Evolutionary conservation across 2,329 filamentous ascomycete genomes (phyloP).

Genomic region (Parastagonospora avenae): DNA sequence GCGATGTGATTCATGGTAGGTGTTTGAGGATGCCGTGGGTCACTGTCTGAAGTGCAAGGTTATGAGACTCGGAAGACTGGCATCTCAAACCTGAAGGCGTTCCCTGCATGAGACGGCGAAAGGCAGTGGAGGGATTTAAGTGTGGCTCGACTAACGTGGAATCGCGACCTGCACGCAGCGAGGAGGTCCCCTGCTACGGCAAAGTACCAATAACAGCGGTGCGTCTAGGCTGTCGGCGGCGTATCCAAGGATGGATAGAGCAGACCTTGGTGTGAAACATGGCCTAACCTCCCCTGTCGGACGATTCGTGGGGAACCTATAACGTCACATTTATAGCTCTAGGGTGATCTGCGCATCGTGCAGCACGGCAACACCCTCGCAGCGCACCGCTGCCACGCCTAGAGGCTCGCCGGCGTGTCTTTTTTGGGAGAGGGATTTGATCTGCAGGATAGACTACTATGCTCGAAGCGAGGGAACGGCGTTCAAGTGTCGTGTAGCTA

Average conservation of each 20-base stretch:
- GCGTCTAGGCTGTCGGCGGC: constrained; percentile 46
- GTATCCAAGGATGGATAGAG: constrained; percentile 37
- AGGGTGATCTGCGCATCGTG: constrained; percentile 35
- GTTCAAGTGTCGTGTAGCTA: constrained; percentile 9
- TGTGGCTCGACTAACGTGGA: constrained; percentile 43
- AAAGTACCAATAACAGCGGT: constrained; percentile 38
- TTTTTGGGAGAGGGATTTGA: constrained; percentile 8
- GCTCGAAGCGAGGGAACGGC: constrained; percentile 5
- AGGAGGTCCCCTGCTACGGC: constrained; percentile 36
- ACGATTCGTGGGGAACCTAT: constrained; percentile 48
- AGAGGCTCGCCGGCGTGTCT: constrained; percentile 9
- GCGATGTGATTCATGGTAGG: constrained; percentile 51
- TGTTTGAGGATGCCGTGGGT: constrained; percentile 45
- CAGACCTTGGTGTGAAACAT: constrained; percentile 44
- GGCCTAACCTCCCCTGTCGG: constrained; percentile 45
- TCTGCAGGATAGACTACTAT: constrained; percentile 16
- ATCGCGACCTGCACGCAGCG: constrained; percentile 42
- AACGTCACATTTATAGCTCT: constrained; percentile 25
- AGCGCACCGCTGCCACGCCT: constrained; percentile 16
- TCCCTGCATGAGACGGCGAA: constrained; percentile 47
- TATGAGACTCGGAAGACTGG: constrained; percentile 48
- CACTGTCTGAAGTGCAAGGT: constrained; percentile 44
- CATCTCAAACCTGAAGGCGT: constrained; percentile 49
- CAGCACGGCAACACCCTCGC: constrained; percentile 24
- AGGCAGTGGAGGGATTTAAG: constrained; percentile 43